Base-by-base conservation (phyloP, 352 stramenopile species). In the Elongisporangium senticosum region DNA sequence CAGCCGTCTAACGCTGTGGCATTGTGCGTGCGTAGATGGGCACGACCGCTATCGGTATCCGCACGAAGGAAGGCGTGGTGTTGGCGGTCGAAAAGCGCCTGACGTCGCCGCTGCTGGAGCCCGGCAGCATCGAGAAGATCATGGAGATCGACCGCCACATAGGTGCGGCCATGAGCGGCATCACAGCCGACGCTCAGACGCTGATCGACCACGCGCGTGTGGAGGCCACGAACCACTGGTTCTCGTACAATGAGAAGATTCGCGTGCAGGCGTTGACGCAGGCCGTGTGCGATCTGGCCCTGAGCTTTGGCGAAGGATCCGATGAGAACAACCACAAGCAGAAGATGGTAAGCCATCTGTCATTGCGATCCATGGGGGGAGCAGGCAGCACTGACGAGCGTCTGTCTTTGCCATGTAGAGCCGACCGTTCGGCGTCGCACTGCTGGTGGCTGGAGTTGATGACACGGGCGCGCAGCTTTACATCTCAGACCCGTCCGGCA, bases 141-240 rank as follows among this genome's bases (percentile, higher is more conserved):
- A 97, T 98, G 72, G 97, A 99, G 74, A 96, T 99, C 63, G 98
- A 99, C 73, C 82, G 77, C 11, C 97, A 99, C 77, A 88, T 99
- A 51, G 97, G 97, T 26, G 96, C 90, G 26, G 98, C 97, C 61
- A 99, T 99, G 96, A 98, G 91, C 66, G 98, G 97, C 52, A 88
- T 99, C 50, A 98, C 98, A 15, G 96, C 97, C 37, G 98, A 99
- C 75, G 97, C 97, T 14, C 86, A 98, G 70, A 99, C 97, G 19
- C 74, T 99, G 61, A 96, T 99, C 23, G 97, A 99, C 81, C 97
- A 99, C 86, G 98, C 97, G 8, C 86, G 98, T 63, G 96, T 99
- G 22, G 97, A 99, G 70, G 96, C 96, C 21, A 98, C 98, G 64
- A 99, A 99, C 83, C 96, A 99, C 75, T 93, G 87, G 66, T 99